Percentiles rank a stretch among this genome's conserved stretches.
Evolutionary conservation across 2,329 filamentous ascomycete species (phyloP).

Genomic region (Trichoderma sp.): DNA sequence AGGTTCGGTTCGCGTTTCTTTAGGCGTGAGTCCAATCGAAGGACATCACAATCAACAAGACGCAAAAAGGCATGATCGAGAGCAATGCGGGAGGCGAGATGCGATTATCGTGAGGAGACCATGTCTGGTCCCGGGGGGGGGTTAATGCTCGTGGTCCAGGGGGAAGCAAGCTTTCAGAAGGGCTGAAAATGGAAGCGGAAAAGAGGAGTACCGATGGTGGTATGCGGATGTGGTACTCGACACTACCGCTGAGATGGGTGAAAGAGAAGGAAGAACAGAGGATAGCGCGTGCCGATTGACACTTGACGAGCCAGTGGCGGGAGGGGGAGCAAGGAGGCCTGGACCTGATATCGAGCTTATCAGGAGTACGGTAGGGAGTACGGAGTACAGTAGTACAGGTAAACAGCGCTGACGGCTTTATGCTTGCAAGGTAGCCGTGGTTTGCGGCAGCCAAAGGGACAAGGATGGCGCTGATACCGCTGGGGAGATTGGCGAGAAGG

Average conservation of each 20-base stretch:
- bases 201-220: not conserved
- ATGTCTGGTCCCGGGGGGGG: conserved; percentile 14
- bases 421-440: not conserved
- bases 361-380: not conserved
- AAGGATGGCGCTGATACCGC: conserved; percentile 1
- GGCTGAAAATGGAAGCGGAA: not conserved
- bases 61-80: conserved; percentile 25
- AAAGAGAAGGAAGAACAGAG: not conserved
- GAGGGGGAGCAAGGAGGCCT: conserved; percentile 5
- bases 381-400: not conserved
- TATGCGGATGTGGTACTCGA: not conserved
- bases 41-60: conserved; percentile 24
- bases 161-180: not conserved
- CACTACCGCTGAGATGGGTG: not conserved
- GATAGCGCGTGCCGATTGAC: not conserved
- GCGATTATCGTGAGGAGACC: conserved; percentile 10
- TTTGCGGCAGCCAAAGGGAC: not conserved
- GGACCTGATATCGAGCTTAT: conserved; percentile 3
- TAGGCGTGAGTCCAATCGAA: conserved; percentile 27
- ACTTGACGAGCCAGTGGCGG: not conserved
- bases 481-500: conserved; percentile 11
- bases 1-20: conserved; percentile 3
- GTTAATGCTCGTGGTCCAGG: not conserved
- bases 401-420: not conserved
- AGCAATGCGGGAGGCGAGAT: not conserved